These are phyloP conservation scores for Russula brevipes DNA, from an alignment of 768 basidiomycete genomes.

Conservation along the genomic window DNA sequence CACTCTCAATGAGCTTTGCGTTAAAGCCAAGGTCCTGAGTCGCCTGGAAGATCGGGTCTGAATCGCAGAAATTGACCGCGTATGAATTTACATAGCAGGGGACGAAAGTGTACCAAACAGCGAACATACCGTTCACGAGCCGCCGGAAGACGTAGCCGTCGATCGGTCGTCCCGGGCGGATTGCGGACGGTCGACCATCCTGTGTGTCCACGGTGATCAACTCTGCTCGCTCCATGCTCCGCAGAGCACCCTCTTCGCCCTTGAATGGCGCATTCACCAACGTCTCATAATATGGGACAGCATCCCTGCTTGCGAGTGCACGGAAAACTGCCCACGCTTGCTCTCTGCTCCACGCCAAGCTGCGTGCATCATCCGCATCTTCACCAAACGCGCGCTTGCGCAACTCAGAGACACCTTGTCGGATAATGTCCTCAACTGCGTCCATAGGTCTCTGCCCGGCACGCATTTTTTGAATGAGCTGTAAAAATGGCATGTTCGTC, in stretches of 20 bases:
- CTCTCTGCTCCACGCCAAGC: constrained; percentile 74
- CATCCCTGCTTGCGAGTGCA: constrained; percentile 59
- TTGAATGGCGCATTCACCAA: constrained; percentile 86
- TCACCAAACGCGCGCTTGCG: constrained; percentile 92
- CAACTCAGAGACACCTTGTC: constrained; percentile 72
- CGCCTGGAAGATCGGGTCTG: constrained; percentile 75
- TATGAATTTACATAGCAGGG: neutral
- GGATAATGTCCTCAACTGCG: constrained; percentile 87
- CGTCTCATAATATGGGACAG: constrained; percentile 78
- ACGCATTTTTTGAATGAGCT: constrained; percentile 84
- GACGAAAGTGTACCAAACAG: neutral
- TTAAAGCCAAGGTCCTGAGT: constrained; percentile 80
- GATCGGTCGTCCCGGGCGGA: constrained; percentile 88
- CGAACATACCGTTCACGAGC: constrained; percentile 62
- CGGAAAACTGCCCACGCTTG: constrained; percentile 86
- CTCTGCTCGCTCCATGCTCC: constrained; percentile 85
- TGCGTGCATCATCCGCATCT: constrained; percentile 82
- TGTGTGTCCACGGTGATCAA: constrained; percentile 73
- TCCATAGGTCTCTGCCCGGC: constrained; percentile 66
- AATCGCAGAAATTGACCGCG: constrained; percentile 12
- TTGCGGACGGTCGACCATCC: constrained; percentile 76
- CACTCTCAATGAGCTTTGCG: constrained; percentile 50
- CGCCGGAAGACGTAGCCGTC: constrained; percentile 80
- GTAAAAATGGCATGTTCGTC: neutral
- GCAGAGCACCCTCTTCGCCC: constrained; percentile 75